Conservation (phyloP, 2,329 filamentous ascomycete genomes). For the Exophiala phaeomuriformis region DNA sequence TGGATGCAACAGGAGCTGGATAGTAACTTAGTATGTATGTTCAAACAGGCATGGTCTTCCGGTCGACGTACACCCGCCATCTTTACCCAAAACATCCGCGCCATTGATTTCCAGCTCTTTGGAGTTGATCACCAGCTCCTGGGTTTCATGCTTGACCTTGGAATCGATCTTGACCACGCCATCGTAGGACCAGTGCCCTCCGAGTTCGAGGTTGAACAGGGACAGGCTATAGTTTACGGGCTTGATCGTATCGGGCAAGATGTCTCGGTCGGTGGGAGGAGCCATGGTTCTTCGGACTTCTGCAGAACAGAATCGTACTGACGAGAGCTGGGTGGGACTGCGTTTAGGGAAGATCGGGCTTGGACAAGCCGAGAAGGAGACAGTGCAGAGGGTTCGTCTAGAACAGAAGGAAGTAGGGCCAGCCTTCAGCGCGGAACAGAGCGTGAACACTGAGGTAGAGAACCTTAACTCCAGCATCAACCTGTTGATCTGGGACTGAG, state of each 20-base stretch:
- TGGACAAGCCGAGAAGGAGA: conserved; percentile 3
- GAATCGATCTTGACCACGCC: conserved; percentile 75
- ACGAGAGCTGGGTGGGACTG: neutral
- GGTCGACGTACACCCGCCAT: conserved; percentile 30
- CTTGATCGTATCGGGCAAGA: conserved; percentile 53
- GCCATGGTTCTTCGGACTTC: conserved; percentile 38
- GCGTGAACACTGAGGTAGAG: conserved; percentile 12
- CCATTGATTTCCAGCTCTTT: conserved; percentile 71
- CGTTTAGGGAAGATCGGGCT: neutral
- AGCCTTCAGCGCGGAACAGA: conserved; percentile 20
- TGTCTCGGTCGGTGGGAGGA: conserved; percentile 38
- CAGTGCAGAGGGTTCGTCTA: conserved; percentile 9
- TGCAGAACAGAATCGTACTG: conserved; percentile 35
- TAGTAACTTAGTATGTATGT: neutral
- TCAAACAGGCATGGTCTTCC: neutral
- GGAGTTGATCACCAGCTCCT: conserved; percentile 74
- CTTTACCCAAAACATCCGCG: conserved; percentile 55
- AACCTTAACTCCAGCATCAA: conserved; percentile 19
- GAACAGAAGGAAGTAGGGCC: conserved; percentile 16
- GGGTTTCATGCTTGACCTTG: conserved; percentile 63
- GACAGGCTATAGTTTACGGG: conserved; percentile 80
- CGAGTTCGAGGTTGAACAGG: conserved; percentile 68
- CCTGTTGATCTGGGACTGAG: neutral
- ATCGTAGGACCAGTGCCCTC: conserved; percentile 70
- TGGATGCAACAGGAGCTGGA: conserved; percentile 13